Percentiles rank a stretch among this genome's conserved stretches.
These are phyloP conservation scores for Penicillium sp. DNA, from an alignment of 2,329 filamentous ascomycete genomes.

Conservation along the genomic window DNA sequence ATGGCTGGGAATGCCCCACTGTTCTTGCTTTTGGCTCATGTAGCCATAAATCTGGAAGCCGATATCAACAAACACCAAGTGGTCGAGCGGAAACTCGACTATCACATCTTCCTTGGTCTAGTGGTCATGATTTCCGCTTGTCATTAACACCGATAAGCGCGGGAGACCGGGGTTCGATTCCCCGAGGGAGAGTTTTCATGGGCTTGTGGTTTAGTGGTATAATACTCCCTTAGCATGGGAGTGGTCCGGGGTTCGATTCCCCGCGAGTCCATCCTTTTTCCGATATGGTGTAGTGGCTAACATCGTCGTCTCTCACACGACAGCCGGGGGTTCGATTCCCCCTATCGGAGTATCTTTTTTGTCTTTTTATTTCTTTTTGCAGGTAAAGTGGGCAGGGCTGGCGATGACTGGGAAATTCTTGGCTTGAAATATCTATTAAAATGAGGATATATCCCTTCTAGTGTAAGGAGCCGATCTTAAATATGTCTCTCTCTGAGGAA, in stretches of 20 bases:
- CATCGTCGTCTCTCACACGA: conserved; percentile 32
- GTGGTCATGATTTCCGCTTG: conserved; percentile 45
- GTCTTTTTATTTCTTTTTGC: no score
- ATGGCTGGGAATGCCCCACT: no score
- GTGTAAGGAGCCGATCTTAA: no score
- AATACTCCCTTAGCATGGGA: conserved; percentile 51
- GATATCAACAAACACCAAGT: no score
- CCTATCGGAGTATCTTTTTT: conserved; percentile 22
- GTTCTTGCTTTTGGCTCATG: no score
- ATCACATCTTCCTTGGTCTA: conserved; percentile 36
- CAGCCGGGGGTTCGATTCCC: conserved; percentile 33
- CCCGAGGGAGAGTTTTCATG: conserved; percentile 31
- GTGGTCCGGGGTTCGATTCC: conserved; percentile 53
- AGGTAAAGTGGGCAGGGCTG: no score
- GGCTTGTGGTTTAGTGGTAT: conserved; percentile 51
- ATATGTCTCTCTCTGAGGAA: no score
- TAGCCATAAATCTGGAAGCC: no score
- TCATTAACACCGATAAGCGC: conserved; percentile 35
- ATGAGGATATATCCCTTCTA: no score
- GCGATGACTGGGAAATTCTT: no score
- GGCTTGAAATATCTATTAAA: no score
- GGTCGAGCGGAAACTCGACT: no score
- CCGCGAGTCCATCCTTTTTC: conserved; percentile 47
- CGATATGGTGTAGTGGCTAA: conserved; percentile 28
- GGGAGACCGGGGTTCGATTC: conserved; percentile 43